Percentiles rank a stretch among this genome's conserved stretches.
Conservation (phyloP, 2,329 filamentous ascomycete species). For the Fusarium sublunatum region DNA sequence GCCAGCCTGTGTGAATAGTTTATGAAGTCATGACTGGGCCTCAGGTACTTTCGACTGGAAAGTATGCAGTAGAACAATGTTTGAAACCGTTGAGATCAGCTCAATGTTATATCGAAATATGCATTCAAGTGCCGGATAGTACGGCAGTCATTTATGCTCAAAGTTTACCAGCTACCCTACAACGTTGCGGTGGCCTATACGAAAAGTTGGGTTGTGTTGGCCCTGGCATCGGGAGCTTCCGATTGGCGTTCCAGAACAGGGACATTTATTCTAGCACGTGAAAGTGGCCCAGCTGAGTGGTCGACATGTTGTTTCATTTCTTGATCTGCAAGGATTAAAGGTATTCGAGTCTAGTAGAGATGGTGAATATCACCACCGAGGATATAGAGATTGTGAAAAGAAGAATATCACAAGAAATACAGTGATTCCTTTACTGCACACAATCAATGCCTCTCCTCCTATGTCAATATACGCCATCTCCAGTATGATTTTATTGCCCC, state of each 20-base stretch:
- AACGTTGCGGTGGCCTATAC: not conserved
- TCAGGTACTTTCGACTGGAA: not conserved
- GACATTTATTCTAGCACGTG: conserved; percentile 38
- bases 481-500: not conserved
- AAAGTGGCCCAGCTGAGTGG: conserved; percentile 43
- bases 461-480: not conserved
- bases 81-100: not conserved
- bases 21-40: not conserved
- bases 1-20: not conserved
- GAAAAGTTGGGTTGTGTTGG: not conserved
- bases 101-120: not conserved
- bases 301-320: conserved; percentile 25
- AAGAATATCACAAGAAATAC: not conserved
- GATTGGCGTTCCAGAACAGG: conserved; percentile 22
- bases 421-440: not conserved
- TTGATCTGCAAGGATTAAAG: not conserved
- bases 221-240: conserved; percentile 21
- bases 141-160: too few species aligned
- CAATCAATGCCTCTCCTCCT: not conserved
- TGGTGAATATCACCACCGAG: too few species aligned
- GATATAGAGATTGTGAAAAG: not conserved
- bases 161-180: conserved; percentile 16
- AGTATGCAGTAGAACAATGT: too few species aligned
- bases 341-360: not conserved
- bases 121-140: too few species aligned